phyloP scores from a whole-genome alignment of 2,329 filamentous ascomycete genomes.

The Chaetothyriales sp. region DNA sequence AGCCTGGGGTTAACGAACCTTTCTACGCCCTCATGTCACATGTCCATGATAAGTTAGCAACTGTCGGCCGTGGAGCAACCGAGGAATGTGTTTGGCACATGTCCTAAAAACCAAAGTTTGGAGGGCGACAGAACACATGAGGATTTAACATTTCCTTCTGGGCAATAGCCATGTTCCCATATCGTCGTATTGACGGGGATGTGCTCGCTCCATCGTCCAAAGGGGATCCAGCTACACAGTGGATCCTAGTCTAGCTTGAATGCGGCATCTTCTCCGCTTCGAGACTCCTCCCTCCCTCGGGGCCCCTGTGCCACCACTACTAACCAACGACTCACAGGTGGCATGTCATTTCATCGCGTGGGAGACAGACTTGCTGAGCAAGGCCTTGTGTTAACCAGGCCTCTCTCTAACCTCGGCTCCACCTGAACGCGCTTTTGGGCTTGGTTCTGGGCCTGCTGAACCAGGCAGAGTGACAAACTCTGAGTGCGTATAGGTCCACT shows the following conservation, averaged over 20 bases:
- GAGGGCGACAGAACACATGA: not conserved
- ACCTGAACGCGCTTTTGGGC: no score
- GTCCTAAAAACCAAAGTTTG: not conserved
- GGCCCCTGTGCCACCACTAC: no score
- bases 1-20: not conserved
- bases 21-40: not conserved
- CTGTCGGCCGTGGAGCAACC: not conserved
- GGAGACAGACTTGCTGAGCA: no score
- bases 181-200: not conserved
- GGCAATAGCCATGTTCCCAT: not conserved
- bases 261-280: not conserved
- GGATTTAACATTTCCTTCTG: not conserved
- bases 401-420: no score
- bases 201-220: not conserved
- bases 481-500: no score
- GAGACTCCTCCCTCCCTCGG: no score
- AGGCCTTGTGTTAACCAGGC: no score
- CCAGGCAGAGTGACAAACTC: no score
- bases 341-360: no score
- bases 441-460: no score
- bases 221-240: not conserved
- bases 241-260: not conserved
- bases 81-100: not conserved
- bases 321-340: no score
- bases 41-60: not conserved